Evolutionary conservation across 2,329 filamentous ascomycete species (phyloP).

Genomic region (Anthostomella pinea): DNA sequence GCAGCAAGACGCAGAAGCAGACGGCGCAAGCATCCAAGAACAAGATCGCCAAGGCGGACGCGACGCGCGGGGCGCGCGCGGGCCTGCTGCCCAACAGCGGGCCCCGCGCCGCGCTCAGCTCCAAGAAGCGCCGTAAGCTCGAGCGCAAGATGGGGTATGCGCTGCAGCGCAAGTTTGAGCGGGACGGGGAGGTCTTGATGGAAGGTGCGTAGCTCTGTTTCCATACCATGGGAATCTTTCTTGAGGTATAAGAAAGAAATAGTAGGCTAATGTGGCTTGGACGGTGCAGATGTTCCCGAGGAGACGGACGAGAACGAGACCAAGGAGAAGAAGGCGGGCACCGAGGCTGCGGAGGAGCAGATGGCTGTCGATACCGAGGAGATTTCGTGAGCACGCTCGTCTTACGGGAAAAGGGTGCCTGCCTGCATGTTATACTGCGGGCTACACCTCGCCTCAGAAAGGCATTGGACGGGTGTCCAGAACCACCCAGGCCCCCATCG

Average conservation of each 20-base stretch:
- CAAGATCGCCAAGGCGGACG: constrained; percentile 27
- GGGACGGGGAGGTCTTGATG: constrained; percentile 33
- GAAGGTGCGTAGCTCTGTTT: too few relatives aligned
- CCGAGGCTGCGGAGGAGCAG: constrained; percentile 6
- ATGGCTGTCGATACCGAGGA: constrained; percentile 24
- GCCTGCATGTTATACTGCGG: constrained; percentile 3
- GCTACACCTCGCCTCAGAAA: too few relatives aligned
- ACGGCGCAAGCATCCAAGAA: constrained; percentile 23
- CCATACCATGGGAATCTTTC: too few relatives aligned
- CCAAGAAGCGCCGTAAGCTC: constrained; percentile 55
- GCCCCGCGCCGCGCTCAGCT: constrained; percentile 47
- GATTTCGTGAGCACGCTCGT: constrained; percentile 23
- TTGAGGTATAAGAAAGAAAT: too few relatives aligned
- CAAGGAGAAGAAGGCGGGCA: constrained; percentile 5
- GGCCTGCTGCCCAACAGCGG: constrained; percentile 56
- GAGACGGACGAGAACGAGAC: constrained; percentile 3
- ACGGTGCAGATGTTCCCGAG: constrained; percentile 16
- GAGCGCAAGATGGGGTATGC: constrained; percentile 53
- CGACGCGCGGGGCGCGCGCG: constrained; percentile 47
- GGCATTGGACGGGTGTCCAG: too few relatives aligned
- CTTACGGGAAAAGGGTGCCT: background rate
- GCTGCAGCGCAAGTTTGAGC: constrained; percentile 36
- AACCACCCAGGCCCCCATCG: too few relatives aligned
- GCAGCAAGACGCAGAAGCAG: constrained; percentile 44
- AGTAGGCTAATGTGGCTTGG: too few relatives aligned